Evolutionary conservation across 2,329 filamentous ascomycete genomes (phyloP), one percentile per base, ranked within the genome.

Genomic region (Hymenotorrendiella dingleyae): DNA sequence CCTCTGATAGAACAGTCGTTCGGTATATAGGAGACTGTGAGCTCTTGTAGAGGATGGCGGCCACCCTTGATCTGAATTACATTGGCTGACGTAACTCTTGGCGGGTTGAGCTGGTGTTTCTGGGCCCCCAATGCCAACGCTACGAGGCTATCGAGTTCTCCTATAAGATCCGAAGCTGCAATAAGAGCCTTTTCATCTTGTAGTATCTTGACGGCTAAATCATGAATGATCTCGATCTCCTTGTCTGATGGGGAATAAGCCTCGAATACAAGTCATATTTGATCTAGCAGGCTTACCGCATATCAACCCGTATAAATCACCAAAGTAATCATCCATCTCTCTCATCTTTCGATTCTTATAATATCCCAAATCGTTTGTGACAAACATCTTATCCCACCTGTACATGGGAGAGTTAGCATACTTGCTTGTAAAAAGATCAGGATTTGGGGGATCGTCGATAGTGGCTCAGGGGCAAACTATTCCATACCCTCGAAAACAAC

Each of bases 181-280:
- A 78, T 66, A 8, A 98, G 72, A 5, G 78, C 61, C 1, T 74
- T 68, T 57, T 91, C 82, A 49, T 85, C 77, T 48, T 79, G 68
- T 1, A 96, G 67, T 12, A 96, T 70, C 27, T 70, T 72, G 35
- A 84, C 77, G 1, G 86, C 80, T 22, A 98, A 76, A 3, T 76
- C 69, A 55, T 96, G 84, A 0, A 93, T 74, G 32, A 97, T 86
- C 53, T 95, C 86, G 33, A 96, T 90, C 61, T 98, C 91, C 42
- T 79, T 80, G 57, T 95, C 90, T 84, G 47, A 29, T 3, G 40
- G 10, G 17, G 36, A 10, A 43, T 55, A 12, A 54, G 49, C 42
- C 24, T 6, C 4, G 14, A 8, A 17, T n/a, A 6, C 6, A 20
- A 17, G 4, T n/a, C 4, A 27, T 10, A 4, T 24, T 34, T 19